phyloP scores from a whole-genome alignment of 192 early-diverging fungal genomes.

The Chytriomyces hyalinus region DNA sequence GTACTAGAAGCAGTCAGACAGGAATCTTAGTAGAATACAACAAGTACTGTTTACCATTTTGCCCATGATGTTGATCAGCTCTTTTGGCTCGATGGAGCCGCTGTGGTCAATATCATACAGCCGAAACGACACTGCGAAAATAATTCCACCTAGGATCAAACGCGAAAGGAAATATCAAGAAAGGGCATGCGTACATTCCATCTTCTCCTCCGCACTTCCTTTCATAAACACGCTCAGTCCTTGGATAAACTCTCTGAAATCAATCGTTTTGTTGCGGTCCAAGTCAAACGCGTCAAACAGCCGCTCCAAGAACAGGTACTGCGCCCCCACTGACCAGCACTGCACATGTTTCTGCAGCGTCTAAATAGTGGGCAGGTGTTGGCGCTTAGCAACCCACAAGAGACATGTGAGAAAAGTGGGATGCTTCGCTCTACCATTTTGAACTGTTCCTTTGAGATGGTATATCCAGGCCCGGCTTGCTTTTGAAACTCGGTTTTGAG shows the following conservation, averaged over 20 bases:
- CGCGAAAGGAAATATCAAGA: neutral
- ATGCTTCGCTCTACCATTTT: slow-evolving; percentile 56
- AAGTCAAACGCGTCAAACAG: slow-evolving; percentile 80
- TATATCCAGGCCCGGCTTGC: slow-evolving; percentile 45
- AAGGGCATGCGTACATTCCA: slow-evolving; percentile 60
- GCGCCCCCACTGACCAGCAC: slow-evolving; percentile 60
- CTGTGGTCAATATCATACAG: slow-evolving; percentile 81
- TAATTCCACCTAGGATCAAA: neutral
- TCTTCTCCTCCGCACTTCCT: slow-evolving; percentile 76
- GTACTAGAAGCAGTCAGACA: slow-evolving; percentile 33
- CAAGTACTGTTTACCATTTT: slow-evolving; percentile 64
- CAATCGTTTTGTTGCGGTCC: slow-evolving; percentile 67
- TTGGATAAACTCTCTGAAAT: slow-evolving; percentile 63
- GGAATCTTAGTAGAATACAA: neutral
- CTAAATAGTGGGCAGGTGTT: slow-evolving; percentile 35
- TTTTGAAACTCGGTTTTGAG: slow-evolving; percentile 47
- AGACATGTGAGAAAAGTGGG: neutral
- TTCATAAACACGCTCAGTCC: slow-evolving; percentile 79
- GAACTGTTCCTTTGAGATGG: slow-evolving; percentile 73
- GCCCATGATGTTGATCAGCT: slow-evolving; percentile 73
- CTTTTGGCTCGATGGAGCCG: slow-evolving; percentile 74
- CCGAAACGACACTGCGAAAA: slow-evolving; percentile 70
- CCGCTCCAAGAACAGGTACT: slow-evolving; percentile 75
- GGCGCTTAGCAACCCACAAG: neutral
- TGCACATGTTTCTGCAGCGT: slow-evolving; percentile 60